Base-by-base conservation (phyloP, 1,139 yeast genomes). In the Blastobotrys aristatus region DNA sequence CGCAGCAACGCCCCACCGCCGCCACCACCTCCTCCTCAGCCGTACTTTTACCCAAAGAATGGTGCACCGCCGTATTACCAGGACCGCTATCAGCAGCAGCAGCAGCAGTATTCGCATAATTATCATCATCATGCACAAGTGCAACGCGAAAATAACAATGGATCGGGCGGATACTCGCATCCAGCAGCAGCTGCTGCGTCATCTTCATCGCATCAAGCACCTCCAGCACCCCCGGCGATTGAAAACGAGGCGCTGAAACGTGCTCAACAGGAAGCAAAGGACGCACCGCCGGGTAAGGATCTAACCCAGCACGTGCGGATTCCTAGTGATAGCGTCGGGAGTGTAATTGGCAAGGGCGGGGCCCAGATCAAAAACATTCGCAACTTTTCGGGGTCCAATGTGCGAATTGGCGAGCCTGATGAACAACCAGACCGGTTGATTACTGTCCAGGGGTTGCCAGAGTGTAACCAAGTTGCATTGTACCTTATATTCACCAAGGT, bases 271-370 rank as follows among this genome's bases (percentile, higher is more conserved):
- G 54, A 48, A 30, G 63, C 64, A 2, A 56, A 53, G 39, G 50
- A 50, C 8, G 61, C 62, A 2, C 56, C 54, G 7, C 66, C 64
- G 5, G 71, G 65, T 14, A 82, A 79, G 51, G 77, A 76, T 57
- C 71, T 73, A 53, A 75, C 76, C 50, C 89, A 85, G 64, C 90
- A 84, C 53, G 71, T 87, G 2, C 82, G 70, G 56, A 88, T 88
- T 40, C 90, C 95, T 33, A 84, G 84, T 60, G 76, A 77, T 40
- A 82, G 75, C 64, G 90, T 87, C 43, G 96, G 96, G 0, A 79
- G 87, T 33, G 84, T 88, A 18, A 88, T 88, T 55, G 96, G 96
- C 6, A 85, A 82, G 66, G 88, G 88, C 34, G 96, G 96, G 22
- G 79, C 82, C 59, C 85, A 82, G 59, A 84, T 88, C 50, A 85